A percentile compares a stretch with the other conserved stretches of the same genome.
Conservation (phyloP, 495 filamentous ascomycete species). For the Penicillium roqueforti region DNA sequence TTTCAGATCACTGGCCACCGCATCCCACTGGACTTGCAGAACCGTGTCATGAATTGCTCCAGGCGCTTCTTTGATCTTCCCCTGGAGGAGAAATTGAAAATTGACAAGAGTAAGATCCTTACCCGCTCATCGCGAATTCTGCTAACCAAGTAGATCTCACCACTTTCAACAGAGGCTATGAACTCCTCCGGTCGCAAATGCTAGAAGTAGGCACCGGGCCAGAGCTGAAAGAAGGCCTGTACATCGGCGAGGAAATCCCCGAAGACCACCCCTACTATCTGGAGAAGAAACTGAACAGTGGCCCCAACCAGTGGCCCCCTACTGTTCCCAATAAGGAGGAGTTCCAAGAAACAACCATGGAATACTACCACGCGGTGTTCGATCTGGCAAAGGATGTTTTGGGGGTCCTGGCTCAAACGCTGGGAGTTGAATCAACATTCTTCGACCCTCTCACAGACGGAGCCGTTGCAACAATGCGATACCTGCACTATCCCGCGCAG, state of each 20-base stretch:
- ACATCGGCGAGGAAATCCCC: conserved; percentile 46
- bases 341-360: conserved; percentile 45
- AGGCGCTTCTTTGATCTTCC: conserved; percentile 50
- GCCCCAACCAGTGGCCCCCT: conserved; percentile 49
- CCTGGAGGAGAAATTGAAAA: conserved; percentile 47
- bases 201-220: conserved; percentile 44
- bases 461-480: conserved; percentile 42
- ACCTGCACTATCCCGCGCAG: conserved; percentile 40
- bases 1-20: conserved; percentile 48
- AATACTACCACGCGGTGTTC: conserved; percentile 42
- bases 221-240: conserved; percentile 51
- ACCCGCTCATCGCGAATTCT: not conserved
- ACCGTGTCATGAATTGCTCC: conserved; percentile 32
- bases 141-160: conserved; percentile 25
- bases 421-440: conserved; percentile 31
- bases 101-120: conserved; percentile 35
- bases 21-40: conserved; percentile 32
- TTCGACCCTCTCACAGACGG: conserved; percentile 31
- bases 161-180: conserved; percentile 47
- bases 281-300: conserved; percentile 33
- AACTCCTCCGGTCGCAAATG: conserved; percentile 45
- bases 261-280: conserved; percentile 37
- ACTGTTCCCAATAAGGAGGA: conserved; percentile 36
- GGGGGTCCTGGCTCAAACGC: conserved; percentile 26
- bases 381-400: conserved; percentile 33